Conservation (phyloP, 1,284 basidiomycete genomes). For the Apiotrichum akiyoshidainum region DNA sequence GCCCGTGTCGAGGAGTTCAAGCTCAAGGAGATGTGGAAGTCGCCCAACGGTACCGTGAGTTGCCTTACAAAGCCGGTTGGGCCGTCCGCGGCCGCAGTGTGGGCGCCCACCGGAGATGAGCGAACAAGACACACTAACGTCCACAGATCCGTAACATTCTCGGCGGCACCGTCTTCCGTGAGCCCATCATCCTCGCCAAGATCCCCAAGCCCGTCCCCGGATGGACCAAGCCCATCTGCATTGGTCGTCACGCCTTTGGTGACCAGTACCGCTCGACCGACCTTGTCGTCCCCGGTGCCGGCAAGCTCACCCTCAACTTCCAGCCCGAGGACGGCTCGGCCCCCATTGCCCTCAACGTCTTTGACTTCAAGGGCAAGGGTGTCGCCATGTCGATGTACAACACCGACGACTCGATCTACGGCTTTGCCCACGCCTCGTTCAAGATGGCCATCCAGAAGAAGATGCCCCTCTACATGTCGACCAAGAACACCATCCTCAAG, state of each 20-base stretch:
- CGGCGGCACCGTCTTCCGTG: slow-evolving; percentile 96
- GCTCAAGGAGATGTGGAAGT: slow-evolving; percentile 96
- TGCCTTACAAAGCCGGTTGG: slow-evolving; percentile 1
- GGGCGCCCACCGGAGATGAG: background rate
- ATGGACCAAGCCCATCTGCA: slow-evolving; percentile 94
- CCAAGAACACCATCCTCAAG: slow-evolving; percentile 95
- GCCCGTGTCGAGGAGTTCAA: slow-evolving; percentile 69
- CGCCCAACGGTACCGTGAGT: slow-evolving; percentile 85
- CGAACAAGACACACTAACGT: slow-evolving; percentile 1
- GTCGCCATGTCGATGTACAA: slow-evolving; percentile 94
- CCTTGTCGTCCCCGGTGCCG: slow-evolving; percentile 78
- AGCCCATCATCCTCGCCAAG: slow-evolving; percentile 87
- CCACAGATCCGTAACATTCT: slow-evolving; percentile 90
- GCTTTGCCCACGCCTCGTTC: slow-evolving; percentile 96
- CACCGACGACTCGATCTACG: slow-evolving; percentile 87
- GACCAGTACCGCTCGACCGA: slow-evolving; percentile 96
- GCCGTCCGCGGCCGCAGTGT: background rate
- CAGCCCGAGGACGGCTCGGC: slow-evolving; percentile 69
- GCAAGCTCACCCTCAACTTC: slow-evolving; percentile 84
- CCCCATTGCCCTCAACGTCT: slow-evolving; percentile 69
- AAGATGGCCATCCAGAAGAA: slow-evolving; percentile 98
- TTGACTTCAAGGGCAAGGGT: slow-evolving; percentile 83
- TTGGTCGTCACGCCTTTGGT: slow-evolving; percentile 95
- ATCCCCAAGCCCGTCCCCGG: slow-evolving; percentile 93
- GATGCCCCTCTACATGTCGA: slow-evolving; percentile 93